Percentiles rank a stretch among this genome's conserved stretches.
These are phyloP conservation scores for Huntiella moniliformis DNA, from an alignment of 2,329 filamentous ascomycete species.

Conservation along the genomic window DNA sequence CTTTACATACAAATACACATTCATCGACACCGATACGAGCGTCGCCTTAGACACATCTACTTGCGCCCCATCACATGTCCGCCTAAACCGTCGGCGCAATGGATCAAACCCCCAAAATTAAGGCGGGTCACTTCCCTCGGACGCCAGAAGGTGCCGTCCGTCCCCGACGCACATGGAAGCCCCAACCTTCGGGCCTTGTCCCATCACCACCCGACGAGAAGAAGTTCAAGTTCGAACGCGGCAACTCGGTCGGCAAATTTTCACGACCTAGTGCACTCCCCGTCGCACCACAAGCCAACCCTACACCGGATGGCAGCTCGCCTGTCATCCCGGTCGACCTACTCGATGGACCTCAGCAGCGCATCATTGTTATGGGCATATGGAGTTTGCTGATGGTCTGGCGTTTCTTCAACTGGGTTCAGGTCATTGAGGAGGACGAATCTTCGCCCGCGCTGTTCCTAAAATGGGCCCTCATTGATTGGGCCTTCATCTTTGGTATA, in stretches of 20 bases:
- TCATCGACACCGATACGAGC: no score
- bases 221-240: conserved; percentile 1
- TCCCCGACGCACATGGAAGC: conserved; percentile 9
- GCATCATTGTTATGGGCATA: conserved; percentile 67
- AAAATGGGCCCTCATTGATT: conserved; percentile 85
- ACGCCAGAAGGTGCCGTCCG: conserved; percentile 10
- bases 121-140: conserved; percentile 10
- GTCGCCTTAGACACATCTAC: not conserved
- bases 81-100: conserved; percentile 5
- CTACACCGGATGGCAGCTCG: conserved; percentile 17
- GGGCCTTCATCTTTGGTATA: conserved; percentile 68
- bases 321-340: conserved; percentile 67
- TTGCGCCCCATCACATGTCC: conserved; percentile 1
- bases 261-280: conserved; percentile 21
- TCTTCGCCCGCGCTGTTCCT: conserved; percentile 80
- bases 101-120: conserved; percentile 11
- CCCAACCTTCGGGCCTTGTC: conserved; percentile 4
- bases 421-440: conserved; percentile 59
- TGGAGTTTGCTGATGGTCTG: conserved; percentile 62
- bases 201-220: conserved; percentile 6
- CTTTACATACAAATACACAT: no score
- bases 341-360: conserved; percentile 78
- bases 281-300: conserved; percentile 24
- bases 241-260: not conserved
- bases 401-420: conserved; percentile 73